Evolutionary conservation across 306 rosid species (phyloP).

Genomic region (Dryas alaskensis): DNA sequence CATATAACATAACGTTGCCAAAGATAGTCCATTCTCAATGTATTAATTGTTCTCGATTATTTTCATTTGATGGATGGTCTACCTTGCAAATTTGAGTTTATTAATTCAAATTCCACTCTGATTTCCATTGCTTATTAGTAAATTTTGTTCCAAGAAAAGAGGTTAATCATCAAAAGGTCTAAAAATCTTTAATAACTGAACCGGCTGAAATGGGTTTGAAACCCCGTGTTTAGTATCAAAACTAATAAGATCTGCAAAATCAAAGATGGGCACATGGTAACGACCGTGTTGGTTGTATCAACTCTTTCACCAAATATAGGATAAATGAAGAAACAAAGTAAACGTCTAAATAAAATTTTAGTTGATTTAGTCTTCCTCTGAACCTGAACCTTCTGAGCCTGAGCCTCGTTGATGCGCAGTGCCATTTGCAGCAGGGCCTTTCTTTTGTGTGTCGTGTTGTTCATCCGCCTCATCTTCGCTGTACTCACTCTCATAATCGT

Average conservation of each 20-base stretch:
- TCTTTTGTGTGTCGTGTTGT: conserved; percentile 35
- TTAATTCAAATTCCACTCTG: background rate
- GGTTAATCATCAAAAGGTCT: background rate
- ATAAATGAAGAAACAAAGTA: background rate
- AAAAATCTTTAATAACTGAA: background rate
- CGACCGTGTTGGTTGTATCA: conserved; percentile 18
- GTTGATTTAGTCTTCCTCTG: conserved; percentile 44
- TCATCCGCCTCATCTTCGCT: conserved; percentile 58
- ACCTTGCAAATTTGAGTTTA: no score
- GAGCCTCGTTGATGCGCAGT: conserved; percentile 17
- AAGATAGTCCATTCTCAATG: no score
- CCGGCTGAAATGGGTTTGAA: conserved; percentile 5
- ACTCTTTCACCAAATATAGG: conserved; percentile 21
- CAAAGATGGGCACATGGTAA: background rate
- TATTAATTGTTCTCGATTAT: no score
- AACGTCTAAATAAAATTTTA: background rate
- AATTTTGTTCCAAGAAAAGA: background rate
- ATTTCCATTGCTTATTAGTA: background rate
- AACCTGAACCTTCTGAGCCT: conserved; percentile 39
- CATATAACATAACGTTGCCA: background rate
- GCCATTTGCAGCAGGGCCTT: conserved; percentile 47
- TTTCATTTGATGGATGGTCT: no score
- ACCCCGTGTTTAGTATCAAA: conserved; percentile 7
- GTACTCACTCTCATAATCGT: conserved; percentile 62
- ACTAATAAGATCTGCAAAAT: conserved; percentile 9